A percentile compares a stretch with the other conserved stretches of the same genome.
Conservation (phyloP, 495 filamentous ascomycete species). For the Xylaria acuta region DNA sequence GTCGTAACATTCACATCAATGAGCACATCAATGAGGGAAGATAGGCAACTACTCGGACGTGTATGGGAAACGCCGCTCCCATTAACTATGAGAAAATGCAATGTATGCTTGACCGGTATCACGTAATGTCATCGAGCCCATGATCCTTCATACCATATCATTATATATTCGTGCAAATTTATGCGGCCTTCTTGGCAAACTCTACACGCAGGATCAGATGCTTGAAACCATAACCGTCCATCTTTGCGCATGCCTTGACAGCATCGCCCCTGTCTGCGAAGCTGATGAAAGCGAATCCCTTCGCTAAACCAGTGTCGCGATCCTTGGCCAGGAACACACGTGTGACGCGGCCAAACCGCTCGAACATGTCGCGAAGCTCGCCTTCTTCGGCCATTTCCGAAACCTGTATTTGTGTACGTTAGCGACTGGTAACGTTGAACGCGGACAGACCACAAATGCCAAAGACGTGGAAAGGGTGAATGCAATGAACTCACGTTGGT, state of each 20-base stretch:
- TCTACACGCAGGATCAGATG: conserved; percentile 90
- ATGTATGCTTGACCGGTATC: background rate
- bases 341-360: conserved; percentile 93
- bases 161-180: conserved; percentile 24
- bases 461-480: background rate
- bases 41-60: background rate
- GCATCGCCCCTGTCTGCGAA: conserved; percentile 90
- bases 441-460: background rate
- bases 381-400: conserved; percentile 95
- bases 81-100: background rate
- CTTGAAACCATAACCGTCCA: conserved; percentile 95
- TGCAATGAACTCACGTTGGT: conserved; percentile 78
- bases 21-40: background rate
- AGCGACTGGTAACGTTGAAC: conserved; percentile 18
- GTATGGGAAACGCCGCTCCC: background rate
- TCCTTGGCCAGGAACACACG: conserved; percentile 98
- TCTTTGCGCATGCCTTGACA: conserved; percentile 89
- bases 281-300: conserved; percentile 98
- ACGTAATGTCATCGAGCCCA: background rate
- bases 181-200: conserved; percentile 81
- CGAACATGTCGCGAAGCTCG: conserved; percentile 96
- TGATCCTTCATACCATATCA: conserved; percentile 15
- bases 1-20: background rate
- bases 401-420: conserved; percentile 60
- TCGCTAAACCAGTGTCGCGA: conserved; percentile 89